A percentile compares a stretch with the other conserved stretches of the same genome.
Evolutionary conservation across 2,329 filamentous ascomycete species (phyloP).

Genomic region (Leptographium galeiforme): DNA sequence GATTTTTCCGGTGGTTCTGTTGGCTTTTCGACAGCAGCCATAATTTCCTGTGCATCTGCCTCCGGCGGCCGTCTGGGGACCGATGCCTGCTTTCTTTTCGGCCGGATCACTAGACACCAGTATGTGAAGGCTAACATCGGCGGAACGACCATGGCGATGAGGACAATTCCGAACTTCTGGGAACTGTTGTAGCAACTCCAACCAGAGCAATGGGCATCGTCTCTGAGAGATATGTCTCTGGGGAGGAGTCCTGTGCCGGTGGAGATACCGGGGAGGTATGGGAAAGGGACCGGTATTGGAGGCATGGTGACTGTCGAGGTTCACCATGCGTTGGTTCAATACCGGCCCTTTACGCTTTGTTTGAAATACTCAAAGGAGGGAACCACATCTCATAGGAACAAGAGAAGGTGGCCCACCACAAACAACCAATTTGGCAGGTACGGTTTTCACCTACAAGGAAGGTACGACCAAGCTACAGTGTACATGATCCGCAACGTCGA

Average conservation of each 20-base stretch:
- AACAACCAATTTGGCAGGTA: background rate
- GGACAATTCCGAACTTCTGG: slow-evolving; percentile 26
- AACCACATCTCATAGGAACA: background rate
- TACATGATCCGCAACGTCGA: too few species aligned
- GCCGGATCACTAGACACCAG: slow-evolving; percentile 17
- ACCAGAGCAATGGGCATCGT: slow-evolving; percentile 15
- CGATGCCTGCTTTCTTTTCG: background rate
- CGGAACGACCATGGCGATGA: slow-evolving; percentile 19
- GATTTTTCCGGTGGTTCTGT: background rate
- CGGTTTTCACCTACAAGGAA: background rate
- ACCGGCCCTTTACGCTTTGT: too few species aligned
- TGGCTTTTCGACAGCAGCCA: background rate
- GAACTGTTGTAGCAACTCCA: slow-evolving; percentile 26
- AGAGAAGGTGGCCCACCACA: background rate
- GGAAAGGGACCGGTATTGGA: background rate
- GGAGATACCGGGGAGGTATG: too few species aligned
- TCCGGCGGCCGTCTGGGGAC: background rate
- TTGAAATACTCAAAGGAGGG: background rate
- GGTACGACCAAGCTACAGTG: background rate
- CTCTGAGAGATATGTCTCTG: background rate
- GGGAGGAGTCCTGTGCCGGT: too few species aligned
- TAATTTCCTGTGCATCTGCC: too few species aligned
- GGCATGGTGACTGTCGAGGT: too few species aligned
- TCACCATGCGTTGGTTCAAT: too few species aligned
- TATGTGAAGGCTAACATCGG: slow-evolving; percentile 17